Percentiles rank a stretch among this genome's conserved stretches.
Evolutionary conservation across 75 land plant species (phyloP).

Genomic region (Ceratopteris richardii): DNA sequence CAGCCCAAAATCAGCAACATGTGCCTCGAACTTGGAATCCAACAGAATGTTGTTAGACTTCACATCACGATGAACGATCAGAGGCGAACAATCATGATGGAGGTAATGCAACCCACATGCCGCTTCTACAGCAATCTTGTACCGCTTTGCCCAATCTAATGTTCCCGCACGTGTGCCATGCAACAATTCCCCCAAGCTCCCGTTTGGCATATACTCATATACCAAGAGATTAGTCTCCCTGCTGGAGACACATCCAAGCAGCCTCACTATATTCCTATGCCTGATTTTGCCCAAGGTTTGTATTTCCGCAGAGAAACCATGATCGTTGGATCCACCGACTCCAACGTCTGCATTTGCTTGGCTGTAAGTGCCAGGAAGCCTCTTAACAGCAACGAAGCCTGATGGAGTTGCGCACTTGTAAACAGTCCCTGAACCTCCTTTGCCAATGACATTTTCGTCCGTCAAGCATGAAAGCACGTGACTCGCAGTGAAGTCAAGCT

Average conservation of each 20-base stretch:
- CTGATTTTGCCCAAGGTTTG: constrained; percentile 67
- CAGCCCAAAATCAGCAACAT: constrained; percentile 83
- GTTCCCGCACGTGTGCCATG: constrained; percentile 47
- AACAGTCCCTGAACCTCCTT: constrained; percentile 94
- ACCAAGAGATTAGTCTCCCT: constrained; percentile 61
- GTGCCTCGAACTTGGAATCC: constrained; percentile 59
- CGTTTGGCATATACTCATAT: constrained; percentile 89
- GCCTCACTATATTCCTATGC: constrained; percentile 77
- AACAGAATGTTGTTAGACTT: constrained; percentile 82
- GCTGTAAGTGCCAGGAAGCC: constrained; percentile 36
- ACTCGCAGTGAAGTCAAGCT: constrained; percentile 56
- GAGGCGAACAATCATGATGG: constrained; percentile 77
- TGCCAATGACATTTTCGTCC: constrained; percentile 88
- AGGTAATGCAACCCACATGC: constrained; percentile 72
- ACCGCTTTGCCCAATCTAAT: constrained; percentile 57
- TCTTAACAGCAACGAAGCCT: constrained; percentile 78
- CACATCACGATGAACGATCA: constrained; percentile 74
- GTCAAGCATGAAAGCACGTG: constrained; percentile 73
- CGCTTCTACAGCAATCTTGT: constrained; percentile 64
- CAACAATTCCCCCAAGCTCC: constrained; percentile 68
- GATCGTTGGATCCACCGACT: constrained; percentile 25
- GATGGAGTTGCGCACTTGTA: constrained; percentile 70
- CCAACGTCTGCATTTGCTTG: not conserved
- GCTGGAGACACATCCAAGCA: constrained; percentile 67
- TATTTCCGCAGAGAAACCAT: constrained; percentile 83